These are phyloP conservation scores for Fragilaria radians DNA, from an alignment of 108 stramenopile genomes.

Conservation along the genomic window DNA sequence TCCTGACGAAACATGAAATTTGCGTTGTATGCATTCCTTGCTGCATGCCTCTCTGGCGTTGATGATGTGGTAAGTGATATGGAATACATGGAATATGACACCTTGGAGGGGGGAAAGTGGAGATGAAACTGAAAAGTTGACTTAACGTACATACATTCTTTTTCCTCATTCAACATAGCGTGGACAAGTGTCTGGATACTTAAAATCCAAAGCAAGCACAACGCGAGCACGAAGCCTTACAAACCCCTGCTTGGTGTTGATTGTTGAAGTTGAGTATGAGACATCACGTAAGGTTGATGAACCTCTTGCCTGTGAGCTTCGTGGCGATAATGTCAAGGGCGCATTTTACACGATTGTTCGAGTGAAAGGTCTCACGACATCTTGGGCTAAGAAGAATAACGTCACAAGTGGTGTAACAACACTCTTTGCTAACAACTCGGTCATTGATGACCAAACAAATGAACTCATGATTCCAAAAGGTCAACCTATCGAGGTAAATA, in stretches of 20 bases:
- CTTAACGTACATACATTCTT: no score
- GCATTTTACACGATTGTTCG: neutral
- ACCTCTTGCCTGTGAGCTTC: neutral
- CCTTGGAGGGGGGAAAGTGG: no score
- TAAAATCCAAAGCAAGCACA: no score
- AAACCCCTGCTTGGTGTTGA: neutral
- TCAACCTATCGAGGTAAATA: neutral
- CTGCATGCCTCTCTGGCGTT: no score
- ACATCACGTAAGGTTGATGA: neutral
- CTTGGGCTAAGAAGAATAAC: neutral
- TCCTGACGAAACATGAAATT: no score
- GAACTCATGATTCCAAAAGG: neutral
- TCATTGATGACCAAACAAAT: neutral
- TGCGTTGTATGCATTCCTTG: no score
- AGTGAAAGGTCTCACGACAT: neutral
- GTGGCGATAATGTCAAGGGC: neutral
- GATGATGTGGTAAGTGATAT: no score
- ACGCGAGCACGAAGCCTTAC: no score
- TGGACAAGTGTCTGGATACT: no score
- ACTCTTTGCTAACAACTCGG: neutral
- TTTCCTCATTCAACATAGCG: no score
- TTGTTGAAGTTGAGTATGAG: neutral
- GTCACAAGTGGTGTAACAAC: neutral
- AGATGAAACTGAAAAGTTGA: no score
- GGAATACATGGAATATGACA: no score